A percentile compares a stretch with the other conserved stretches of the same genome.
Conservation (phyloP, 1,284 basidiomycete species). For the Rhodotorula sp. region DNA sequence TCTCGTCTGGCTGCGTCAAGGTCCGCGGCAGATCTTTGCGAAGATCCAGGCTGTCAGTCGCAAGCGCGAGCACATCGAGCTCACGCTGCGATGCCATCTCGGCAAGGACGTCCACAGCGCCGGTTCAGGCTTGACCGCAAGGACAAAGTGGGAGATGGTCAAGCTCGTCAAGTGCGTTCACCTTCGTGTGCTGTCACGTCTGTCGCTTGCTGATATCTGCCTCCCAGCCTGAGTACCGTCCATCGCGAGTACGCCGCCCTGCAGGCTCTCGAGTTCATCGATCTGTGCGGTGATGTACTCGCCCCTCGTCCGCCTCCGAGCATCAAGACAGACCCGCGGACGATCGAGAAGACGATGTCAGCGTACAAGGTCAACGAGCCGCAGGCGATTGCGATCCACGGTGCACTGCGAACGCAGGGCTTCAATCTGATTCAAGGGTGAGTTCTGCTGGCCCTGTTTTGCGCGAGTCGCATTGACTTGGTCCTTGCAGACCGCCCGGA, state of each 20-base stretch:
- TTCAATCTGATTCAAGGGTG: slow-evolving; percentile 96
- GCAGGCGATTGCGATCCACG: slow-evolving; percentile 85
- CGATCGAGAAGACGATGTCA: slow-evolving; percentile 67
- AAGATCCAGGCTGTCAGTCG: slow-evolving; percentile 72
- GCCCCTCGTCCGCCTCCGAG: slow-evolving; percentile 60
- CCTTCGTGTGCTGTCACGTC: background rate
- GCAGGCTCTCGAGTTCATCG: slow-evolving; percentile 76
- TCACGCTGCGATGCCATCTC: slow-evolving; percentile 54
- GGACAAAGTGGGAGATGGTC: slow-evolving; percentile 69
- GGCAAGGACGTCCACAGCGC: slow-evolving; percentile 50
- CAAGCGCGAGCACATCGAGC: slow-evolving; percentile 54
- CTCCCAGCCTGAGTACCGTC: slow-evolving; percentile 75
- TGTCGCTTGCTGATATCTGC: background rate
- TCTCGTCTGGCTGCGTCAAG: slow-evolving; percentile 65
- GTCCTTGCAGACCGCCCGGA: slow-evolving; percentile 74
- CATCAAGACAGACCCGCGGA: slow-evolving; percentile 56
- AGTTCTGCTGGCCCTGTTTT: slow-evolving; percentile 41
- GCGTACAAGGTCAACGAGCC: slow-evolving; percentile 83
- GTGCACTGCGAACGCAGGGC: slow-evolving; percentile 68
- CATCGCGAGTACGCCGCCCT: slow-evolving; percentile 90
- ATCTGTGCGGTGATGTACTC: slow-evolving; percentile 69
- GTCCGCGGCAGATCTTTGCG: slow-evolving; percentile 59
- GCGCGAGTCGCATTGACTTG: background rate
- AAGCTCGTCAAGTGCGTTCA: slow-evolving; percentile 74
- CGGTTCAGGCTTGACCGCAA: slow-evolving; percentile 54